Percentiles rank a stretch among this genome's conserved stretches.
Evolutionary conservation across 805 yeast species (phyloP).

Genomic region (Jamesozyma lodderae): DNA sequence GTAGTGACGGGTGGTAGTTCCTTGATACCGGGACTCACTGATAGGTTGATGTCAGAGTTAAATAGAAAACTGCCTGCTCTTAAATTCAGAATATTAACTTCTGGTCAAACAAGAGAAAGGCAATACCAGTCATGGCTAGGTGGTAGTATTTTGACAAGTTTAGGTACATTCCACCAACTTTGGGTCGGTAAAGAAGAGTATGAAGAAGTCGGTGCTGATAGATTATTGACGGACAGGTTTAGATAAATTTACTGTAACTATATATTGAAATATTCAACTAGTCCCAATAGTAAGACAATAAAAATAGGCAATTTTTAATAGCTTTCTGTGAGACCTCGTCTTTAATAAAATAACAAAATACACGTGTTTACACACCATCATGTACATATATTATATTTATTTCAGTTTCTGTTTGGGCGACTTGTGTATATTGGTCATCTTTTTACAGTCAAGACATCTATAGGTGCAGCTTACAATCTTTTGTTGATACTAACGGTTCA

Average conservation of each 20-base stretch:
- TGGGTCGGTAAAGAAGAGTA: conserved; percentile 88
- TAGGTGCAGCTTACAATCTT: too few species aligned
- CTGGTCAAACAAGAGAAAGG: conserved; percentile 71
- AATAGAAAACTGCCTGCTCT: conserved; percentile 68
- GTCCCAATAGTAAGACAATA: too few species aligned
- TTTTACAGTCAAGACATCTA: too few species aligned
- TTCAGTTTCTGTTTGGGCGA: too few species aligned
- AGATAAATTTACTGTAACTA: conserved; percentile 38
- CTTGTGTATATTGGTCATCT: too few species aligned
- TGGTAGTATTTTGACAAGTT: conserved; percentile 76
- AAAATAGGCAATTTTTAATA: too few species aligned
- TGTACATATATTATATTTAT: too few species aligned
- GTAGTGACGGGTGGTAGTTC: conserved; percentile 82
- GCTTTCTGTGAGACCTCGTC: too few species aligned
- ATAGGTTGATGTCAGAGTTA: conserved; percentile 64
- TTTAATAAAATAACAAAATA: too few species aligned
- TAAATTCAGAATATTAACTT: conserved; percentile 73
- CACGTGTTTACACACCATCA: too few species aligned
- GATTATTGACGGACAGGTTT: conserved; percentile 72
- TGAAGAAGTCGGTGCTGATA: conserved; percentile 80
- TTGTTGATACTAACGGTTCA: too few species aligned
- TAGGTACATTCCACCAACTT: conserved; percentile 90
- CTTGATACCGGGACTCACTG: conserved; percentile 71
- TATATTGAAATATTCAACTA: neutral
- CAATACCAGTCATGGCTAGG: conserved; percentile 84